Evolutionary conservation across 1,139 yeast genomes (phyloP), one percentile per base, ranked within the genome.

Genomic region (Starmera stellimalicola): DNA sequence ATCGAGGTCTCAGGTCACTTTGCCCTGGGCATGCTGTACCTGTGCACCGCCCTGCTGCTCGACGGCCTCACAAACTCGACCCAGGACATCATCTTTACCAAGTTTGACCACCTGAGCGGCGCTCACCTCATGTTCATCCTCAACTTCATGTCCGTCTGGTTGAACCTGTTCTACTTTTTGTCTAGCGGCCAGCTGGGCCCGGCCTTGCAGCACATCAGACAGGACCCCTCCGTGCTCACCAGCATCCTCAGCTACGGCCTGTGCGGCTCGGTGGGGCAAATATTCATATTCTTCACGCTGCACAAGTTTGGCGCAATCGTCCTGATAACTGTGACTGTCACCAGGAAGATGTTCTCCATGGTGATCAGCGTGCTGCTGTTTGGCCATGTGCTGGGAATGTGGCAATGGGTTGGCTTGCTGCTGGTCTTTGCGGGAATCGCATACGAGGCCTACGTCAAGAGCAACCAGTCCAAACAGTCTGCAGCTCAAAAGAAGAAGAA

Each of bases 321-420:
- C 2, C 63, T 91, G 35, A 87, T 91, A 24, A 88, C 95, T 20
- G 93, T 94, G 15, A 93, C 97, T 0, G 96, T 91, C 7, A 88
- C 98, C 1, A 70, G 99, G 44, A 91, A 91, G 52, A 88, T 91
- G 96, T 64, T 87, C 34, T 85, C 96, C 33, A 88, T 91, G 97
- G 67, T 87, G 16, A 60, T 91, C 38, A 82, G 95, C 50, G 95
- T 91, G 34, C 55, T 84, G 3, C 63, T 91, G 45, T 91, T 87
- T 58, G 93, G 91, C 14, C 97, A 91, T 52, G 55, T 56, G 5
- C 68, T 91, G 44, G 66, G 63, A 22, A 7, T 37, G 2, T 61
- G 65, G 5, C 97, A 93, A 58, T 82, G 95, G 85, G 32, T 62
- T 2, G 97, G 97, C 0, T 77, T 91, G 6, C 42, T 56, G 1